Percentiles rank a stretch among this genome's conserved stretches.
phyloP scores from a whole-genome alignment of 768 basidiomycete genomes.

The Phallus indusiatus region DNA sequence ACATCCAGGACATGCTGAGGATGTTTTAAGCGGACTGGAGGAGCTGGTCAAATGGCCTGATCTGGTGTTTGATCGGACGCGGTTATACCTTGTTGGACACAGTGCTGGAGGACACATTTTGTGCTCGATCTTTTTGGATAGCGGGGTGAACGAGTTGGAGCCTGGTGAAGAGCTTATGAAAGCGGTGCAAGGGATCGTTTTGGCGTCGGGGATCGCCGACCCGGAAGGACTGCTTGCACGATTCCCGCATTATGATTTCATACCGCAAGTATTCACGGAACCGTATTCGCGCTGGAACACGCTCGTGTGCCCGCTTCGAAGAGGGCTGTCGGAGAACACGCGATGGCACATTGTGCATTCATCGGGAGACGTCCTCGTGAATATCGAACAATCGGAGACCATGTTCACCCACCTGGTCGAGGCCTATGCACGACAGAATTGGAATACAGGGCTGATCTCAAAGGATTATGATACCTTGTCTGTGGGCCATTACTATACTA shows the following conservation, averaged over 20 bases:
- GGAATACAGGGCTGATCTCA: neutral
- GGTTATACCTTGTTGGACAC: conserved; percentile 61
- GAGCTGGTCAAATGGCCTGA: conserved; percentile 44
- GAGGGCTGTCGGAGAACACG: conserved; percentile 18
- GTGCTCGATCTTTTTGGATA: conserved; percentile 54
- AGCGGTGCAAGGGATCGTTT: conserved; percentile 42
- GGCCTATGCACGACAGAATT: conserved; percentile 22
- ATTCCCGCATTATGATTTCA: conserved; percentile 75
- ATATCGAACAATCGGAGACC: conserved; percentile 47
- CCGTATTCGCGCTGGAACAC: conserved; percentile 43
- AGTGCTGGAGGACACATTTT: conserved; percentile 81
- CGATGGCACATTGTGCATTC: conserved; percentile 74
- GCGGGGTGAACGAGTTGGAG: conserved; percentile 18
- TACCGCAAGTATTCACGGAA: conserved; percentile 52
- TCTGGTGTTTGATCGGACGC: conserved; percentile 27
- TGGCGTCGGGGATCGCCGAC: conserved; percentile 77
- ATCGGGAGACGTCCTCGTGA: conserved; percentile 57
- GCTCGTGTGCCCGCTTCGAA: conserved; percentile 27
- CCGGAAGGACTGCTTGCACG: conserved; percentile 50
- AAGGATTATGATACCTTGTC: conserved; percentile 2
- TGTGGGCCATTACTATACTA: conserved; percentile 1
- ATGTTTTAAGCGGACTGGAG: conserved; percentile 51
- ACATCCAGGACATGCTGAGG: conserved; percentile 66
- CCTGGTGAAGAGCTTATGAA: conserved; percentile 24
- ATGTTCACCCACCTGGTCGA: conserved; percentile 48